Base-by-base conservation (phyloP, 805 yeast species). In the Candida piceae region DNA sequence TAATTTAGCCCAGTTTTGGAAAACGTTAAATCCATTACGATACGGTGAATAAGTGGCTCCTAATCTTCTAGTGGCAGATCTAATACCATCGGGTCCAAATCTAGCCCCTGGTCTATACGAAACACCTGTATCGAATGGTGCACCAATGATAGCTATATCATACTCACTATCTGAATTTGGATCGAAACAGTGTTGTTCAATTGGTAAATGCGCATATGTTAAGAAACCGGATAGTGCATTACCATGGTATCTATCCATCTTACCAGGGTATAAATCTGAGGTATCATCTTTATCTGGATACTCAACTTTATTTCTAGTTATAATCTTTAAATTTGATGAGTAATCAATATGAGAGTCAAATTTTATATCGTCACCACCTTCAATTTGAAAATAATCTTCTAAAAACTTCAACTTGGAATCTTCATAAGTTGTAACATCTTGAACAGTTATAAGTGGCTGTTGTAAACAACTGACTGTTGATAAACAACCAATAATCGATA, bases 101-200 rank as follows among this genome's bases (percentile, higher is more conserved):
- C 79, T 53, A 5, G 79, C 76, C 2, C 79, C 79, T 0, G 79
- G 78, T 24, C 76, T 53, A 50, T 58, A 74, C 0, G 74, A 64
- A 1, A 67, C 69, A 1, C 77, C 76, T 1, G 78, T 72, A 44
- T 74, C 80, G 41, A 70, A 74, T 1, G 77, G 76, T 1, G 78
- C 78, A 1, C 80, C 80, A 11, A 73, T 67, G 19, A 74, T 63
- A 2, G 76, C 78, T 29, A 74, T 67, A 45, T 74, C 80, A 30
- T 55, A 49, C 18, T 46, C 41, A 12, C 44, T 16, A 3, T 39
- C 40, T 2, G 36, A 27, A 2, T 29, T 31, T 5, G 46, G 30
- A 18, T 47, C 48, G 32, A 45, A 49, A 32, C 53, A 47, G 2
- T 38, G 38, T 3, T 24, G 22, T 27, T 46, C 48, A 13, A 41